Evolutionary conservation across 345 rosid genomes (phyloP).

Genomic region (Capsella bursapastoris): DNA sequence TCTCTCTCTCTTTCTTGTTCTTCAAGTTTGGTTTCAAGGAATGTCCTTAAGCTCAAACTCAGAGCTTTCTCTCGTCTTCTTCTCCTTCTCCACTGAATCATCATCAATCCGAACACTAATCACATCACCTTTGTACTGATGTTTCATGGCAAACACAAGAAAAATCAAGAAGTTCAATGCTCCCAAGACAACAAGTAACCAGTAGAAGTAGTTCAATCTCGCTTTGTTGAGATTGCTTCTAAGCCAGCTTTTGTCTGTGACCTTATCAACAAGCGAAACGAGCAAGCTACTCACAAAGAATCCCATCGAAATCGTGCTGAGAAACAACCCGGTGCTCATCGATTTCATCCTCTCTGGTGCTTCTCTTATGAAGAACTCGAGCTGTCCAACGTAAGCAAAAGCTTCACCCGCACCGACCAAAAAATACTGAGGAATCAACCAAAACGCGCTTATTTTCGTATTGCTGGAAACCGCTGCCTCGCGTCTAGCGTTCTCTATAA

Average conservation of each 20-base stretch:
- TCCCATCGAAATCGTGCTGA: conserved; percentile 86
- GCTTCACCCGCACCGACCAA: conserved; percentile 96
- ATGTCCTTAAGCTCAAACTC: conserved; percentile 45
- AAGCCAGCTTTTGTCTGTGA: conserved; percentile 69
- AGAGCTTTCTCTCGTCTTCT: conserved; percentile 35
- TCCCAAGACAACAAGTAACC: conserved; percentile 76
- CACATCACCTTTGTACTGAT: conserved; percentile 72
- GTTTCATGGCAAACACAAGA: conserved; percentile 57
- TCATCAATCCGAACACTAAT: conserved; percentile 18
- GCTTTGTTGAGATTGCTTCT: conserved; percentile 66
- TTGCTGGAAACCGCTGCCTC: conserved; percentile 38
- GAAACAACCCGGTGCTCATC: conserved; percentile 91
- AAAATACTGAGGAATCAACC: conserved; percentile 82
- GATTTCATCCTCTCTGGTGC: conserved; percentile 95
- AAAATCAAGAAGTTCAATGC: conserved; percentile 65
- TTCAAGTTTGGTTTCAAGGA: conserved; percentile 32
- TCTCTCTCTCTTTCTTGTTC: background rate
- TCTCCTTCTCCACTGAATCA: conserved; percentile 48
- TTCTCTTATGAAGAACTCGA: conserved; percentile 90
- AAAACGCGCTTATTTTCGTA: conserved; percentile 63
- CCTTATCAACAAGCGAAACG: conserved; percentile 68
- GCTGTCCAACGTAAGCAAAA: conserved; percentile 88
- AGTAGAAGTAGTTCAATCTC: conserved; percentile 70
- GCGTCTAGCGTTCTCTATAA: conserved; percentile 65
- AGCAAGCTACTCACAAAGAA: conserved; percentile 82